Base-by-base conservation (phyloP, 2,329 filamentous ascomycete species). In the Talaromyces sp. region DNA sequence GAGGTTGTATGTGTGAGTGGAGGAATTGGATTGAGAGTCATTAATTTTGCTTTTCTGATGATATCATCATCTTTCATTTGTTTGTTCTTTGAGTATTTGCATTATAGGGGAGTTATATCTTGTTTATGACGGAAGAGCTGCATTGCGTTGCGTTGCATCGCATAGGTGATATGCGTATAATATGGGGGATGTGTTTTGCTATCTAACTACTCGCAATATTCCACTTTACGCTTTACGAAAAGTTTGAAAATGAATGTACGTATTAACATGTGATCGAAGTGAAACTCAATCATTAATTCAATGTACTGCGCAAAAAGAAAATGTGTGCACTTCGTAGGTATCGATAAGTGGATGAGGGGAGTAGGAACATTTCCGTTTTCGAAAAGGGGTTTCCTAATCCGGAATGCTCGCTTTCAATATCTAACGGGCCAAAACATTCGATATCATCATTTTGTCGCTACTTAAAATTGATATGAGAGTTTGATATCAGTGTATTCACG, bases 1-100 rank as follows among this genome's bases (percentile, higher is more conserved):
- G 84, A 6, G 85, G 85, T 0, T 65, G 64, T 63, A 52, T 52
- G 58, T 65, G 64, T 46, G 57, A 65, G 33, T 65, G 64, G 64
- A 58, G 61, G 39, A 65, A 65, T 44, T 65, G 64, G 64, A 55
- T 62, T 42, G 35, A 57, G 37, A 42, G 6, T 40, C 35, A 42
- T 42, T 57, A 11, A 39, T 37, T 23, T 9, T 31, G 8, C 21
- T 52, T 28, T 28, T 28, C 6, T 28, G 3, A 3, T 28, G 28
- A 3, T 28, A 3, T 28, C 6, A 6, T 28, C 3, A 28, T 28
- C 6, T 28, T 55, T 23, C 39, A 31, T 50, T 60, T 31, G 23
- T 25, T 59, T 59, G 18, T 35, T 12, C 28, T 18, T 40, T 6
- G 7, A 35, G 12, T n/a, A 18, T 18, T 6, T 35, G 56, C 28